phyloP scores from a whole-genome alignment of 2,329 filamentous ascomycete species.

The Metarhizium rileyi region DNA sequence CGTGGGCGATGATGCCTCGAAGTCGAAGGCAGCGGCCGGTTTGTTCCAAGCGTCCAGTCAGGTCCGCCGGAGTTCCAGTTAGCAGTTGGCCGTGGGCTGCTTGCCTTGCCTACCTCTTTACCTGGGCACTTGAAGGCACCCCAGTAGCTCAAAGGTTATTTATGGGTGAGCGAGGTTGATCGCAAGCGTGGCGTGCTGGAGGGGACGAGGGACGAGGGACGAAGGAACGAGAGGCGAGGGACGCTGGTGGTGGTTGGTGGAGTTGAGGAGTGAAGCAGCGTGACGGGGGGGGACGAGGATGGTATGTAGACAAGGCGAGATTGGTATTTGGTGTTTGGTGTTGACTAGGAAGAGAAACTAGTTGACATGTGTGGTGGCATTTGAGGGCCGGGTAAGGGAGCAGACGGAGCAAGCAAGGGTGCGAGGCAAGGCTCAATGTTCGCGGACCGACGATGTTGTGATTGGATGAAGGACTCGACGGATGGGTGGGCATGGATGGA shows the following conservation, averaged over 20 bases:
- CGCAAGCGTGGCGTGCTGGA: not conserved
- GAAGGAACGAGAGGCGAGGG: not conserved
- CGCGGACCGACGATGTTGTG: no score
- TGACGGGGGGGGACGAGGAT: not conserved
- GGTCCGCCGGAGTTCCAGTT: not conserved
- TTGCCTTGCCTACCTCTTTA: no score
- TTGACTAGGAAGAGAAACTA: not conserved
- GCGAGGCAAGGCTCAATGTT: no score
- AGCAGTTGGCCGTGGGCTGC: not conserved
- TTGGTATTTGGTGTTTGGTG: conserved; percentile 1
- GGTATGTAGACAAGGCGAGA: conserved; percentile 1
- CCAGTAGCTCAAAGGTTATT: not conserved
- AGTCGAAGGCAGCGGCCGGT: not conserved
- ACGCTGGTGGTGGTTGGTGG: not conserved
- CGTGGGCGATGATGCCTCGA: not conserved
- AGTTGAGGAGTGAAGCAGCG: not conserved
- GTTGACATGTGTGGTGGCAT: not conserved
- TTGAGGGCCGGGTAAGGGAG: not conserved
- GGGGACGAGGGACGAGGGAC: not conserved
- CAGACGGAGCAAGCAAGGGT: no score
- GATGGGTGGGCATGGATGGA: no score
- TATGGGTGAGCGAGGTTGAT: not conserved
- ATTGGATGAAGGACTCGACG: no score
- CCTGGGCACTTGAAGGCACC: no score
- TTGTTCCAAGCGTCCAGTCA: not conserved